phyloP scores from a whole-genome alignment of 305 asterid genomes.

The Fraxinus ornus region DNA sequence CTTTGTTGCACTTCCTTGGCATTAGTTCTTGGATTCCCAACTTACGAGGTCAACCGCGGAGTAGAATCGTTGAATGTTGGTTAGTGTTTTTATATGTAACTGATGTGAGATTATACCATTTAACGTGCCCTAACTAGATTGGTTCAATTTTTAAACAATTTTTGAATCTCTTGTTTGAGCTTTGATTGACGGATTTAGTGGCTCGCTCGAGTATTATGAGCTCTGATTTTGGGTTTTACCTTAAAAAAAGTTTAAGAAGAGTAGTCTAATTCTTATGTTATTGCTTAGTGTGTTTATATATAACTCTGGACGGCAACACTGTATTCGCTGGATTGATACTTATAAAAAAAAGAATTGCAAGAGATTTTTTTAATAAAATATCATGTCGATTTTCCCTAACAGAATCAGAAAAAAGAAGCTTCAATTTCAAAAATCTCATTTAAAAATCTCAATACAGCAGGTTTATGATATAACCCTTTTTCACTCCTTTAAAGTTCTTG shows the following conservation, averaged over 20 bases:
- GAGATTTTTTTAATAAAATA: background rate
- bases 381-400: constrained; percentile 6
- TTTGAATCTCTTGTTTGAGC: background rate
- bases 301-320: background rate
- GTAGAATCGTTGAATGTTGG: background rate
- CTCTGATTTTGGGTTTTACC: background rate
- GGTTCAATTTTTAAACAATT: background rate
- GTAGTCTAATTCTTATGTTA: background rate
- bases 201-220: background rate
- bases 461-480: background rate
- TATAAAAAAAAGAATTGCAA: background rate
- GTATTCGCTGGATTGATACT: background rate
- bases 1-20: background rate
- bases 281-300: background rate
- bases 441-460: background rate
- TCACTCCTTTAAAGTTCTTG: background rate
- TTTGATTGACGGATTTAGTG: background rate
- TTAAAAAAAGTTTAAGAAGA: background rate
- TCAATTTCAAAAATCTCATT: constrained; percentile 17
- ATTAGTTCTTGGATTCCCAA: background rate
- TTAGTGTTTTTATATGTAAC: background rate
- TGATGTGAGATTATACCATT: background rate
- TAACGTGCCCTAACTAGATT: background rate
- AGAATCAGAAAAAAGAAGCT: constrained; percentile 19
- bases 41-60: background rate